Base-by-base conservation (phyloP, 2,329 filamentous ascomycete species). In the Fusarium sp. region DNA sequence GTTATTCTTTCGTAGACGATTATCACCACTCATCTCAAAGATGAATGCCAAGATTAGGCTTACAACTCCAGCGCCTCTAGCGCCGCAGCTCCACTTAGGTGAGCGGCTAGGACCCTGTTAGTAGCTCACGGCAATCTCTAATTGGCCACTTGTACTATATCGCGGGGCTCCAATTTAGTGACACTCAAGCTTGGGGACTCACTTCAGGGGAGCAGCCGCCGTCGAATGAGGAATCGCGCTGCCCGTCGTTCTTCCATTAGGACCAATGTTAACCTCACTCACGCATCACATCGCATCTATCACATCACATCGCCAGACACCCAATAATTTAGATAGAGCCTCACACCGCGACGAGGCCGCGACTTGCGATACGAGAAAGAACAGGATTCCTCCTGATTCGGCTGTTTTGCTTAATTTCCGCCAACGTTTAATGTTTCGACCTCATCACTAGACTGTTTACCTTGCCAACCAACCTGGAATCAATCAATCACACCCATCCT, bases 81-180 rank as follows among this genome's bases (percentile, higher is more conserved):
- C 67, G 71, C 62, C 67, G 59, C 46, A 42, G 49, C 59, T 60
- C 66, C 73, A 69, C 61, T 70, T 53, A 52, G 62, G 59, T 70
- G 72, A 70, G 74, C 74, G 74, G 74, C 72, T 76, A 76, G 63
- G 57, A 45, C 61, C 71, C 72, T 69, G 61, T 46, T 56, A 64
- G 56, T 17, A 50, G 41, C 49, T 3, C 7, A 50, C 17, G 13
- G 10, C 17, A 32, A 14, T 10, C 13, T 52, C 8, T 60, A 41
- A 75, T 76, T 76, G 74, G 74, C 7, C 41, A 23, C 15, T n/a
- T 18, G 7, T n/a, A 32, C 49, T n/a, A 50, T 17, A 37, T 33
- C 70, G 74, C 69, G 74, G 74, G 71, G 61, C 69, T 67, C 73
- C 69, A 75, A 76, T 75, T 74, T 76, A 70, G 71, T 75, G 75